These are phyloP conservation scores for Colletotrichum scovillei DNA, from an alignment of 2,329 filamentous ascomycete genomes.

Conservation along the genomic window DNA sequence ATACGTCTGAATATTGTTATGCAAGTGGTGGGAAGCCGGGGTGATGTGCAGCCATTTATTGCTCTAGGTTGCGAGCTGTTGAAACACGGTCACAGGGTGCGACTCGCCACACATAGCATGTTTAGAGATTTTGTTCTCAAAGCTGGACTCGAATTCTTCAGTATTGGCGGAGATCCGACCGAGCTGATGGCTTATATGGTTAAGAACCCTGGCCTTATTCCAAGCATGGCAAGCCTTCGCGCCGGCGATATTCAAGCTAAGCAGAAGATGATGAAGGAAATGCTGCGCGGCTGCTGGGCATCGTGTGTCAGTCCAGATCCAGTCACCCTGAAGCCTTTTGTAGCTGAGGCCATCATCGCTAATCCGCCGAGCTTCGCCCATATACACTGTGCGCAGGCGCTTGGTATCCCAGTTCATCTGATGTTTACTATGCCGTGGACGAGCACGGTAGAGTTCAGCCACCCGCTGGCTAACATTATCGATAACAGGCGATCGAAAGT, in stretches of 20 bases:
- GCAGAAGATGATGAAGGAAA: conserved; percentile 38
- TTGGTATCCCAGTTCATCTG: conserved; percentile 57
- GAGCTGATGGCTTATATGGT: conserved; percentile 44
- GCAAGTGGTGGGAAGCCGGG: conserved; percentile 33
- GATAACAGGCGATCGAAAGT: conserved; percentile 55
- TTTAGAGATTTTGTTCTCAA: conserved; percentile 61
- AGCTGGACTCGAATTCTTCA: conserved; percentile 62
- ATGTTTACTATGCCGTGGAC: conserved; percentile 78
- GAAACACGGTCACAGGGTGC: conserved; percentile 53
- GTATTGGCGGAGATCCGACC: conserved; percentile 63
- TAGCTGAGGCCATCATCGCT: conserved; percentile 61
- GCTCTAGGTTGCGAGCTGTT: conserved; percentile 56
- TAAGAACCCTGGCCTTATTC: not conserved
- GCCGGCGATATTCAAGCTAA: not conserved
- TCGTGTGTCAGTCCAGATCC: conserved; percentile 37
- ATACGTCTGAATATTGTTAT: conserved; percentile 25
- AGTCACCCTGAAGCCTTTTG: conserved; percentile 47
- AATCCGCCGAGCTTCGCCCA: conserved; percentile 62
- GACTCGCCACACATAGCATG: conserved; percentile 59
- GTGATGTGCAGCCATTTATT: conserved; percentile 61
- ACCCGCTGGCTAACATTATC: conserved; percentile 78
- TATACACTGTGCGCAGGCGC: no score
- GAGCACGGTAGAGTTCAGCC: conserved; percentile 77
- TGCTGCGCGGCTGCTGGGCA: conserved; percentile 40
- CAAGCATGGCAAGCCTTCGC: not conserved